Conservation (phyloP, 768 basidiomycete genomes). For the Crassisporium funariophilum region DNA sequence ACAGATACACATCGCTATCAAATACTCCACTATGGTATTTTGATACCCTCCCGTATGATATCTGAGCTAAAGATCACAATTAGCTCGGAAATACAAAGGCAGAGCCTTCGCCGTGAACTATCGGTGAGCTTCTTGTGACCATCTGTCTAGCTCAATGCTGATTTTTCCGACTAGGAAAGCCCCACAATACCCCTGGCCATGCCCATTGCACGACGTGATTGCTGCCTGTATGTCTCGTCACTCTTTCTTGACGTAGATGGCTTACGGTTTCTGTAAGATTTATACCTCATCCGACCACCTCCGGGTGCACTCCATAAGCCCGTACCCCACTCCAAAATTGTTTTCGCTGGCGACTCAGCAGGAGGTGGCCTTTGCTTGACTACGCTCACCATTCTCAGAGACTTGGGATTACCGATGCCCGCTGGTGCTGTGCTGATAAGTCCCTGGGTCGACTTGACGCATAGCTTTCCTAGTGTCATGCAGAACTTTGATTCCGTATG, state of each 20-base stretch:
- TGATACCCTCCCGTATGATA: conserved; percentile 3
- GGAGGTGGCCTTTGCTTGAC: conserved; percentile 70
- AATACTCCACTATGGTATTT: conserved; percentile 55
- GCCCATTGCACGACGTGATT: conserved; percentile 72
- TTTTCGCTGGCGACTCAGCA: conserved; percentile 80
- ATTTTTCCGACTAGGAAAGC: conserved; percentile 53
- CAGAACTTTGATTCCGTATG: conserved; percentile 62
- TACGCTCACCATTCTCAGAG: conserved; percentile 64
- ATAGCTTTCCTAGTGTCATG: conserved; percentile 78
- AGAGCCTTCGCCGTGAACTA: conserved; percentile 67
- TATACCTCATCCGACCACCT: conserved; percentile 77
- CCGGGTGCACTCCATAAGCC: conserved; percentile 62
- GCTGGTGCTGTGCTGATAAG: conserved; percentile 79
- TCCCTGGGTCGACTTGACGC: conserved; percentile 87
- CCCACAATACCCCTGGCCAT: conserved; percentile 85
- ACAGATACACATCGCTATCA: conserved; percentile 64
- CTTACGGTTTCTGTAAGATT: conserved; percentile 38
- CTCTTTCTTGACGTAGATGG: background rate
- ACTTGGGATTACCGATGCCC: conserved; percentile 68
- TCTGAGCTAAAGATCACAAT: conserved; percentile 8
- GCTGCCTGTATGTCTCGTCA: conserved; percentile 58
- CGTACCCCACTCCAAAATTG: conserved; percentile 65
- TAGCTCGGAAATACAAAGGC: conserved; percentile 71
- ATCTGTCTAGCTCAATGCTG: background rate
- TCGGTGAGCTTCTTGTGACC: conserved; percentile 25